Base-by-base conservation (phyloP, 108 stramenopile genomes). In the Bacterosira constricta region DNA sequence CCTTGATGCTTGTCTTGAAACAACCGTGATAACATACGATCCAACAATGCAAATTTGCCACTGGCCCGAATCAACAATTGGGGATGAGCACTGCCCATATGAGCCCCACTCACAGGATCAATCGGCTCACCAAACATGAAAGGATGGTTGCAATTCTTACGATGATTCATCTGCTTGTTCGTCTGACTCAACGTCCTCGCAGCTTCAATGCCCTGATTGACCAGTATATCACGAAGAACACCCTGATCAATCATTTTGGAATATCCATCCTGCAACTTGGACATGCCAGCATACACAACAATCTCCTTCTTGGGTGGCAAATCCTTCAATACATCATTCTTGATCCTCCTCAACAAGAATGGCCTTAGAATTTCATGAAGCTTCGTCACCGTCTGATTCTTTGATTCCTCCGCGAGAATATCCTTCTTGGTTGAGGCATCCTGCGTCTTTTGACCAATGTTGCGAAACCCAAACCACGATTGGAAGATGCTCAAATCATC, bases 281-380 rank as follows among this genome's bases (percentile, higher is more conserved):
- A 92, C 88, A 97, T 94, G 29, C 95, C 96, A 12, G 92, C 89
- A 73, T 99, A 99, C 15, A 99, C 96, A 29, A 98, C 93, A 30
- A 97, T 76, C 71, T 98, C 98, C 72, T 92, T 96, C 88, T 99
- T 99, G 17, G 92, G 93, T 18, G 96, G 95, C 83, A 98, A 76
- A 66, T 96, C 95, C 17, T 68, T 79, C 11, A 98, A 82, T 8
- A 97, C 96, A 68, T 99, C 96, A 41, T 56, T 69, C 85, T 99
- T 99, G 56, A 98, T 85, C 21, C 98, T 89, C 15, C 98, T 90
- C 50, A 99, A 74, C 44, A 99, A 81, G 71, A 99, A 99, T 2
- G 98, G 98, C 20, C 98, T 85, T 10, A 99, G 90, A 79, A 99
- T 98, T 42, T 96, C 93, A 84, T 99, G 98, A 41, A 99, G 82